Conservation (phyloP, 2,329 filamentous ascomycete species). For the Graphilbum sp. region DNA sequence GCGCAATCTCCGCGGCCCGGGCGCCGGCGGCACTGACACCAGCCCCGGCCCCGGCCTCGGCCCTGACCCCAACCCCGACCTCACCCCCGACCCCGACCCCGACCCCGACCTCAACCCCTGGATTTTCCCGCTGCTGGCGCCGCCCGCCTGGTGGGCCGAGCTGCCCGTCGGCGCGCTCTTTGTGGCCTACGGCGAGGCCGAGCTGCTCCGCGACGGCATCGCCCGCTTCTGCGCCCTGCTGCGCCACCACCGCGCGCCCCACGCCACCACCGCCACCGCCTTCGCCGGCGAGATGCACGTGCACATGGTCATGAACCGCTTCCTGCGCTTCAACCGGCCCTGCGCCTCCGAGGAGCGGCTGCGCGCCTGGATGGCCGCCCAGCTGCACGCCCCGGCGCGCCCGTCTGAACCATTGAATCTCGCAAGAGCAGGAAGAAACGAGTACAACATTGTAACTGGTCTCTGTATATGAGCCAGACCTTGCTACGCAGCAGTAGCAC, state of each 20-base stretch:
- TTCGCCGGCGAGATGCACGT: constrained; percentile 3
- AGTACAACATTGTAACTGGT: too few species aligned
- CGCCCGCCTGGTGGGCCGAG: constrained; percentile 1
- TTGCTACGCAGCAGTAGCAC: too few species aligned
- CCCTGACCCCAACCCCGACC: too few species aligned
- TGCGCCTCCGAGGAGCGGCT: constrained; percentile 2
- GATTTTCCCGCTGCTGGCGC: constrained; percentile 1
- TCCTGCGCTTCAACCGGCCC: background rate
- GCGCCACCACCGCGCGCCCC: background rate
- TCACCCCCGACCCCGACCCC: too few species aligned
- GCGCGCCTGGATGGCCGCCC: constrained; percentile 11
- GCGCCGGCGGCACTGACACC: background rate
- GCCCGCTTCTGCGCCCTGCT: background rate
- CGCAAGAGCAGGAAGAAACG: too few species aligned
- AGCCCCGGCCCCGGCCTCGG: too few species aligned
- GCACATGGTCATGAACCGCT: constrained; percentile 4
- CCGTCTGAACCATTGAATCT: too few species aligned
- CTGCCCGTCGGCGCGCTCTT: constrained; percentile 3
- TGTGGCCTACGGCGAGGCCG: constrained; percentile 2
- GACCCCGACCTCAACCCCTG: too few species aligned
- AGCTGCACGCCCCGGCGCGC: too few species aligned
- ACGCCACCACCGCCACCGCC: background rate
- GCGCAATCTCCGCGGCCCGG: background rate
- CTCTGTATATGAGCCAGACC: too few species aligned
- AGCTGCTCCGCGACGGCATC: background rate